phyloP scores from a whole-genome alignment of 768 basidiomycete genomes.

The Imleria badia region DNA sequence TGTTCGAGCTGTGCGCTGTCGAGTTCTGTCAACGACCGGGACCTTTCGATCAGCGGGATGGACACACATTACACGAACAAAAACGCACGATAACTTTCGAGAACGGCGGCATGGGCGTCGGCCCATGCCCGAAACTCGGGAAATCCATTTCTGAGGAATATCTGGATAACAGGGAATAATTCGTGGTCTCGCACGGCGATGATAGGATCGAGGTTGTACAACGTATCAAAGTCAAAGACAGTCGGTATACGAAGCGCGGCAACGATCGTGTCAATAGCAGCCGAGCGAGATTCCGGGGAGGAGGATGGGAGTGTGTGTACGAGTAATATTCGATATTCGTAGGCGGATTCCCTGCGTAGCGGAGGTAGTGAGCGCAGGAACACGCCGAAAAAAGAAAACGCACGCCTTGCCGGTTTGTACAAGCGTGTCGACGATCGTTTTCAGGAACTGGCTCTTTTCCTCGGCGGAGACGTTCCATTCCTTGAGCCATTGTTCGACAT shows the following conservation, averaged over 20 bases:
- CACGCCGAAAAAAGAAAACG: slow-evolving; percentile 27
- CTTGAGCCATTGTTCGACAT: slow-evolving; percentile 74
- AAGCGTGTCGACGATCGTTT: slow-evolving; percentile 59
- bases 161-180: slow-evolving; percentile 70
- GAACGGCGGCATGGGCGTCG: slow-evolving; percentile 42
- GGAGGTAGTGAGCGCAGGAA: not conserved
- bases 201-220: slow-evolving; percentile 76
- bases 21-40: slow-evolving; percentile 46
- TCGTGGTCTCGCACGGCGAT: slow-evolving; percentile 65
- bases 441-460: slow-evolving; percentile 66
- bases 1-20: slow-evolving; percentile 60
- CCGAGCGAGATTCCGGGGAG: slow-evolving; percentile 49
- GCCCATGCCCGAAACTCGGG: slow-evolving; percentile 64
- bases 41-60: not conserved
- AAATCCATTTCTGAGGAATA: slow-evolving; percentile 68
- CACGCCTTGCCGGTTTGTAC: slow-evolving; percentile 57
- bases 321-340: slow-evolving; percentile 64
- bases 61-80: not conserved
- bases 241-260: slow-evolving; percentile 62
- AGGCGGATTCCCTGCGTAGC: slow-evolving; percentile 51
- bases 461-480: slow-evolving; percentile 70
- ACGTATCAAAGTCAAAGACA: slow-evolving; percentile 77
- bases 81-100: slow-evolving; percentile 60
- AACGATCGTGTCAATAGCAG: slow-evolving; percentile 60
- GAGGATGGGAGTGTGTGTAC: slow-evolving; percentile 58